Percentiles rank a stretch among this genome's conserved stretches.
phyloP scores from a whole-genome alignment of 1,284 basidiomycete genomes.

The Ceratobasidium sp. region DNA sequence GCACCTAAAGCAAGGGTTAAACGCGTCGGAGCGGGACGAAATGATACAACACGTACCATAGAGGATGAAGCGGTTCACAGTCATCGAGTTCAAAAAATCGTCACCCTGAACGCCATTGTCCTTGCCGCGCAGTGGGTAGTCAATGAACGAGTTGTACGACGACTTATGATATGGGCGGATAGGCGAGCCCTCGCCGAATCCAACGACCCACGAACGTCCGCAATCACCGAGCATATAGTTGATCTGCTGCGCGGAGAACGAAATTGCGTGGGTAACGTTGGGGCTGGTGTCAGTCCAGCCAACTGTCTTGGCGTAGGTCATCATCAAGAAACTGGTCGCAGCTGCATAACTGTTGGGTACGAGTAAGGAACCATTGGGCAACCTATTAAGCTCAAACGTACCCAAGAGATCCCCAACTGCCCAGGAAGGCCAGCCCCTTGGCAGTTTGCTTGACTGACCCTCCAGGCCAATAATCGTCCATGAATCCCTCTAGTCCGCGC shows the following conservation, averaged over 20 bases:
- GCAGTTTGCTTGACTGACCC: constrained; percentile 46
- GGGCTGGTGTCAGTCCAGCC: constrained; percentile 11
- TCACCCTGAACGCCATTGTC: constrained; percentile 45
- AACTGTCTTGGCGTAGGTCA: constrained; percentile 45
- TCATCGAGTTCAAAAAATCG: constrained; percentile 47
- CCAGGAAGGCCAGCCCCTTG: constrained; percentile 44
- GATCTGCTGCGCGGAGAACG: constrained; percentile 45
- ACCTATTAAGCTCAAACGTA: constrained; percentile 6
- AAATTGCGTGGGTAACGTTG: constrained; percentile 35
- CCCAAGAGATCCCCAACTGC: constrained; percentile 47
- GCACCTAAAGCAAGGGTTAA: constrained; percentile 25
- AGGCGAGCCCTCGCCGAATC: constrained; percentile 46
- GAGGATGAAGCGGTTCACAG: constrained; percentile 46
- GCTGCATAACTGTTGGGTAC: constrained; percentile 41
- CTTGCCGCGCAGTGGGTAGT: constrained; percentile 45
- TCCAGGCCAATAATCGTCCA: constrained; percentile 44
- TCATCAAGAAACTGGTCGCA: constrained; percentile 45
- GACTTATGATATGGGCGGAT: constrained; percentile 47
- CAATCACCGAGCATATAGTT: constrained; percentile 47
- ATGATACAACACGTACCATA: constrained; percentile 26
- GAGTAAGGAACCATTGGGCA: not conserved
- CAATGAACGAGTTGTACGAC: constrained; percentile 48
- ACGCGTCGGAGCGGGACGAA: not conserved
- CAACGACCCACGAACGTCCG: constrained; percentile 48
- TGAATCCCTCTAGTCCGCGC: constrained; percentile 36